Conservation (phyloP, 2,329 filamentous ascomycete species). For the Pseudocercospora vitis region DNA sequence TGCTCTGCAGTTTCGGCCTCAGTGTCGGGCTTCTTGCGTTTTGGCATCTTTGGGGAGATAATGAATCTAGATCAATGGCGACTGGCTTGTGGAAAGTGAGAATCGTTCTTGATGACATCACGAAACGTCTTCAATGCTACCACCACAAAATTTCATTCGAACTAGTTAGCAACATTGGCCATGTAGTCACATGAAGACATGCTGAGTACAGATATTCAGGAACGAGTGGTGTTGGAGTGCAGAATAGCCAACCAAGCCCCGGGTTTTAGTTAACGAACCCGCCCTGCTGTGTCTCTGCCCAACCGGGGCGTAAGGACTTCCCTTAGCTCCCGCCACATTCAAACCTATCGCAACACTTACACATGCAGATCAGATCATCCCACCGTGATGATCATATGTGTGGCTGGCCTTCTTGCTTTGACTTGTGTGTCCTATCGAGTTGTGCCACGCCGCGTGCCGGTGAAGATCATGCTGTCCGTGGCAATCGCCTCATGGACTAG, state of each 20-base stretch:
- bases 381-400: neutral
- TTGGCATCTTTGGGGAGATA: neutral
- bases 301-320: conserved; percentile 5
- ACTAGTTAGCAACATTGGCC: too few relatives aligned
- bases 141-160: too few relatives aligned
- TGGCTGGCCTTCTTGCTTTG: too few relatives aligned
- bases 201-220: neutral
- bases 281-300: neutral
- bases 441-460: too few relatives aligned
- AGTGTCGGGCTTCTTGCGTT: neutral
- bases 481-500: too few relatives aligned
- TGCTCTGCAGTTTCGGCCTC: neutral
- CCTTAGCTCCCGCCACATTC: neutral
- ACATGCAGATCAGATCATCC: neutral
- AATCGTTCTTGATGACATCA: neutral
- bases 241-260: neutral
- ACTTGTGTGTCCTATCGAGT: too few relatives aligned
- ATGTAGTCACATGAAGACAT: neutral
- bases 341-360: neutral
- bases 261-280: neutral
- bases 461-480: too few relatives aligned
- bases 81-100: neutral
- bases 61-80: too few relatives aligned
- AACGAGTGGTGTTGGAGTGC: neutral
- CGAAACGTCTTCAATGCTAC: neutral